Evolutionary conservation across 176 grass and related monocot species (phyloP).

Genomic region (Echinochloa phyllopogon): DNA sequence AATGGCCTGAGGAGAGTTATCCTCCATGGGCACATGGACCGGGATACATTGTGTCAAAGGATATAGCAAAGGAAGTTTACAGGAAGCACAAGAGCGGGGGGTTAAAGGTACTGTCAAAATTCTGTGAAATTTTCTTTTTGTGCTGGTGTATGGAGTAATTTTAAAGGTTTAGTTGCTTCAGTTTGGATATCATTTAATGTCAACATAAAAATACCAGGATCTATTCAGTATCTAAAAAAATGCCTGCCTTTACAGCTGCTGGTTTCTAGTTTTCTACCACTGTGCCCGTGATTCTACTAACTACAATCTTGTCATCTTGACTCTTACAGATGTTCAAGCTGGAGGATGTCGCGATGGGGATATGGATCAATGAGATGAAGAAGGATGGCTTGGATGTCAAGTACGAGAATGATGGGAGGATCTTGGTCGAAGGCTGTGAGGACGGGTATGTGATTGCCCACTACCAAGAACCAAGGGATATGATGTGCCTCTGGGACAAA

Average conservation of each 20-base stretch:
- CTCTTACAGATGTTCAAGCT: conserved; percentile 96
- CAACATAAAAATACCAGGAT: not conserved
- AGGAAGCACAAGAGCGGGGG: conserved; percentile 75
- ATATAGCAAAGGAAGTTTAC: conserved; percentile 86
- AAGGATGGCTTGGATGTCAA: conserved; percentile 74
- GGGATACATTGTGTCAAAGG: conserved; percentile 85
- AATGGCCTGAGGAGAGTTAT: conserved; percentile 96
- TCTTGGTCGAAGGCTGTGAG: conserved; percentile 77
- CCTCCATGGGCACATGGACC: conserved; percentile 99
- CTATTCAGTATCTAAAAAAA: not conserved
- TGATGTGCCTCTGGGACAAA: conserved; percentile 97
- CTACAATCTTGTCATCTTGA: conserved; percentile 11
- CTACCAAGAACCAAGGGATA: conserved; percentile 93
- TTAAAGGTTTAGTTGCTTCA: conserved; percentile 1
- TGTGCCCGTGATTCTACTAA: conserved; percentile 20
- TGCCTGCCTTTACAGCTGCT: not conserved
- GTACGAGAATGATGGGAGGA: conserved; percentile 82
- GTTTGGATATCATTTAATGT: not conserved
- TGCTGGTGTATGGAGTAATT: conserved; percentile 18
- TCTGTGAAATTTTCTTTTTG: not conserved
- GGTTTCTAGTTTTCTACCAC: conserved; percentile 12
- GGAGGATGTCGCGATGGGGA: conserved; percentile 99
- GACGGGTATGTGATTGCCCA: conserved; percentile 89
- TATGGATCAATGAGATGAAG: conserved; percentile 93
- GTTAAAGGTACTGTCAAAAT: conserved; percentile 66